A percentile compares a stretch with the other conserved stretches of the same genome.
These are phyloP conservation scores for Cytospora piceae DNA, from an alignment of 2,329 filamentous ascomycete species.

Conservation along the genomic window DNA sequence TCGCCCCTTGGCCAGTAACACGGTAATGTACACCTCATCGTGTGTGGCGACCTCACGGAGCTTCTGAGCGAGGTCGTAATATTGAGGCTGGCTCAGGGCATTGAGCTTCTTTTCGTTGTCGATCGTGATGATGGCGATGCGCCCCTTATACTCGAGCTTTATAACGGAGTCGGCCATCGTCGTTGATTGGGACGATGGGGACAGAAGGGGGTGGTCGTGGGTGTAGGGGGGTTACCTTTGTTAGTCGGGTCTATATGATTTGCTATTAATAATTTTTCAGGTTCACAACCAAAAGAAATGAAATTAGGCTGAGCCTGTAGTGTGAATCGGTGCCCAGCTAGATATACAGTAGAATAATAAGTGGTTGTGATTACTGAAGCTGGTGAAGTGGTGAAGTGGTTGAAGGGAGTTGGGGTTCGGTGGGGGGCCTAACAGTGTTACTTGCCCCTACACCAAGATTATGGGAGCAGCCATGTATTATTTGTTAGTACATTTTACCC, in stretches of 20 bases:
- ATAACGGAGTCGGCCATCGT: slow-evolving; percentile 53
- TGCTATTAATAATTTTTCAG: neutral
- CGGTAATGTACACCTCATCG: slow-evolving; percentile 81
- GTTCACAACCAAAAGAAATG: neutral
- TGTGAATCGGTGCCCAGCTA: neutral
- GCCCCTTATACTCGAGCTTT: slow-evolving; percentile 65
- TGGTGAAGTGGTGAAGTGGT: neutral
- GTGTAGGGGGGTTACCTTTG: neutral
- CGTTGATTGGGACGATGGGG: slow-evolving; percentile 6
- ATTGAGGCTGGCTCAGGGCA: slow-evolving; percentile 71
- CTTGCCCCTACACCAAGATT: neutral
- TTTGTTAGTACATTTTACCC: neutral
- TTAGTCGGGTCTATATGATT: neutral
- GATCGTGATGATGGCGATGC: slow-evolving; percentile 83
- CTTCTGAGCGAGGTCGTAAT: slow-evolving; percentile 75
- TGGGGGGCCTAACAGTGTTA: neutral
- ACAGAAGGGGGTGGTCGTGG: neutral
- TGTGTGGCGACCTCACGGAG: slow-evolving; percentile 78
- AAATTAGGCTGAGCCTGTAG: neutral
- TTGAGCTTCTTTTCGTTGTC: slow-evolving; percentile 87
- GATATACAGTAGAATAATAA: neutral
- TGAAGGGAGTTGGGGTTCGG: neutral
- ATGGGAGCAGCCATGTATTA: neutral
- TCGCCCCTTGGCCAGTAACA: slow-evolving; percentile 81
- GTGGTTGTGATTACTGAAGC: neutral